Base-by-base conservation (phyloP, 306 rosid species). In the Vachellia collinsii region DNA sequence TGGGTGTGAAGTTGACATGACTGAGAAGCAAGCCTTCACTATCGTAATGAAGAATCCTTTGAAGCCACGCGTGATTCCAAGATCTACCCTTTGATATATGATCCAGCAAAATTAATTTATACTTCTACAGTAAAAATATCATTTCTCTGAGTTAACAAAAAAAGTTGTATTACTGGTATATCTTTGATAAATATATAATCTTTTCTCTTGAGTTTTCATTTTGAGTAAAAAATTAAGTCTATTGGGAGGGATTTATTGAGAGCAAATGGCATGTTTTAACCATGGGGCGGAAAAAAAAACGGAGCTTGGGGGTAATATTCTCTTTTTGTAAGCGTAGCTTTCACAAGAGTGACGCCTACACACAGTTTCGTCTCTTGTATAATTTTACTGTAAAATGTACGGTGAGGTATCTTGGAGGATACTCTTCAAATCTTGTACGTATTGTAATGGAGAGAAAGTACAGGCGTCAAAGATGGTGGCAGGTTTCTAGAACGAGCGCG, bases 21-120 rank as follows among this genome's bases (percentile, higher is more conserved):
- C 68, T 44, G 91, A 85, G 75, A 87, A 81, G 47, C 80, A 87
- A 9, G 82, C 73, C 3, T 89, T 89, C 61, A 89, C 93, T 38
- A 44, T 87, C 73, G 91, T 79, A 0, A 87, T 89, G 92, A 83
- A 89, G 62, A 87, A 85, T 61, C 89, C 92, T 22, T 50, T 89
- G 58, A 82, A 17, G n/a, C 84, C 90, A 34, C 61, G 81, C 4
- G 82, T 73, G 23, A 59, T 83, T 71, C 85, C 64, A 23, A 84
- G 88, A 76, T 56, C 63, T 8, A 75, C 6, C 47, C 39, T 76
- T 75, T 81, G 54, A 82, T 44, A 48, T 4, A 12, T 39, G 3
- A 3, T 10, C 78, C 34, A 3, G 34, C 7, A 72, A 37, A 17
- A 4, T 61, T 25, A 6, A 11, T 4, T 23, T 61, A 0, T 23